Conservation (phyloP, 2,329 filamentous ascomycete genomes). For the Sclerotinia nivalis region DNA sequence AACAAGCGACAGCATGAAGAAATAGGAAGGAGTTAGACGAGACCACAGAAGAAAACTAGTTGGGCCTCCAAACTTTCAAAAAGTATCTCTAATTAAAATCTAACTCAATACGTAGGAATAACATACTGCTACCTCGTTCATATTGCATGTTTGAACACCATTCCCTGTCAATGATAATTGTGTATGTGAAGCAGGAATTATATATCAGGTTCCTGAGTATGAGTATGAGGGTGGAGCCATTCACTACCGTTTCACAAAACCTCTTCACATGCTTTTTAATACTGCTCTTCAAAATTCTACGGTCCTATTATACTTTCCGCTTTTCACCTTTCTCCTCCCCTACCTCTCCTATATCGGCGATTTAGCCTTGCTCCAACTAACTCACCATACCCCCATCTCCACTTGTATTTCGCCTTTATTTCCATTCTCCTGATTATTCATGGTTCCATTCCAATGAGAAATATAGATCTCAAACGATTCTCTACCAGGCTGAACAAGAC, state of each 20-base stretch:
- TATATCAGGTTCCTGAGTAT: no score
- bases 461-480: neutral
- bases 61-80: no score
- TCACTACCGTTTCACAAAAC: no score
- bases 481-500: no score
- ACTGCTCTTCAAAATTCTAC: neutral
- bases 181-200: neutral
- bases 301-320: no score
- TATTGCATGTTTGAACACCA: fast-evolving
- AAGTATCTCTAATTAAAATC: fast-evolving
- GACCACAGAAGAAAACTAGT: neutral
- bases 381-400: neutral
- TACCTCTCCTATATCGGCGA: neutral
- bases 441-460: neutral
- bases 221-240: neutral
- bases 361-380: neutral
- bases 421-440: neutral
- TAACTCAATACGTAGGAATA: neutral
- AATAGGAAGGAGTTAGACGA: neutral
- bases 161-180: neutral
- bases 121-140: neutral
- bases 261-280: no score
- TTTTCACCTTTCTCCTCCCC: neutral
- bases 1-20: no score
- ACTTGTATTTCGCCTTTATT: neutral